Evolutionary conservation across 805 yeast genomes (phyloP).

Genomic region (Candida adriatica): DNA sequence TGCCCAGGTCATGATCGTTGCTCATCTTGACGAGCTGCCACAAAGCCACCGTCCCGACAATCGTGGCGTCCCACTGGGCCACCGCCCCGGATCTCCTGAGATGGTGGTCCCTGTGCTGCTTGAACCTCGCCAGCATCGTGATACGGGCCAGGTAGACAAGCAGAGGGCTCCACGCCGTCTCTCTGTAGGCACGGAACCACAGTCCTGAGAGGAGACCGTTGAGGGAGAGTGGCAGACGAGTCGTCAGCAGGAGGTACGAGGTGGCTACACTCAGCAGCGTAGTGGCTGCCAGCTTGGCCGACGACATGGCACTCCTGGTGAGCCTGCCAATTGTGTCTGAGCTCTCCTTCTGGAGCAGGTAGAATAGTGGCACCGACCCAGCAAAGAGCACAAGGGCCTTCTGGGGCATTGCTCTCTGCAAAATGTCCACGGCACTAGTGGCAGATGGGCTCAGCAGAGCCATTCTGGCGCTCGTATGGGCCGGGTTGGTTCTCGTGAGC

Average conservation of each 20-base stretch:
- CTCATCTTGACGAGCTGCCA: too few relatives aligned
- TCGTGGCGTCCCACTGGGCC: too few relatives aligned
- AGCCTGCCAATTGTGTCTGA: background rate
- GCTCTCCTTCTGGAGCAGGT: conserved; percentile 1
- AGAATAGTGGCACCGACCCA: conserved; percentile 8
- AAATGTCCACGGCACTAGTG: conserved; percentile 5
- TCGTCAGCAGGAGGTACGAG: conserved; percentile 7
- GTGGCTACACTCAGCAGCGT: conserved; percentile 3
- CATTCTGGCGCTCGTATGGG: conserved; percentile 8
- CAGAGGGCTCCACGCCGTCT: conserved; percentile 1
- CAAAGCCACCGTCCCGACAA: too few relatives aligned
- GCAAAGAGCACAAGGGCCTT: conserved; percentile 6
- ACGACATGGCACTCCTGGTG: background rate
- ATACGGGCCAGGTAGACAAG: conserved; percentile 7
- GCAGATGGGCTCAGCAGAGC: conserved; percentile 14
- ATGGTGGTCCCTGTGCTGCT: conserved; percentile 10
- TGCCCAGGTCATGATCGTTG: too few relatives aligned
- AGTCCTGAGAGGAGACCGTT: conserved; percentile 12
- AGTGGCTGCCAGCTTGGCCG: conserved; percentile 2
- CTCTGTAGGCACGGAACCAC: conserved; percentile 9
- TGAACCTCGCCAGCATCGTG: conserved; percentile 6
- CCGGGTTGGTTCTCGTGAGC: conserved; percentile 9
- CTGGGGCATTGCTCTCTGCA: conserved; percentile 7
- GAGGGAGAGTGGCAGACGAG: conserved; percentile 6
- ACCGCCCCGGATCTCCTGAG: too few relatives aligned